Base-by-base conservation (phyloP, 441 rosid species). In the Gossypium schwendimanii region DNA sequence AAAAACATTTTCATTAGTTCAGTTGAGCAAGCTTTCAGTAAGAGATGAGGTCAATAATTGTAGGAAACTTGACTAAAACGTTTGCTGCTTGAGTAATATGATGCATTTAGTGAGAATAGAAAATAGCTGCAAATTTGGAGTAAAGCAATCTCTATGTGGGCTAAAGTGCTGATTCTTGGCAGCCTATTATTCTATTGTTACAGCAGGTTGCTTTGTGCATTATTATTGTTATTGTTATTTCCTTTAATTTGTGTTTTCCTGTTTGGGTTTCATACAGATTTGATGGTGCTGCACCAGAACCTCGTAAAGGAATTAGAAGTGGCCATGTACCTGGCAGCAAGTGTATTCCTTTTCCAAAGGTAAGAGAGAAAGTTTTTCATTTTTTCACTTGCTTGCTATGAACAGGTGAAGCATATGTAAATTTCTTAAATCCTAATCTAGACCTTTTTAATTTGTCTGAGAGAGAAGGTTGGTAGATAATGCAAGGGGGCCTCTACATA, bases 251-350 rank as follows among this genome's bases (percentile, higher is more conserved):
- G 65, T 45, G 9, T 9, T 67, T 49, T 26, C 24, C 23, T 49
- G 31, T 63, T 52, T 64, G 36, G 47, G 17, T 20, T 54, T 79
- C 17, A 74, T 78, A 76, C 87, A 86, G 94, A 85, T 93, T 93
- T 83, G 92, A 91, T 44, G 98, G 97, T 54, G 66, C 84, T 77
- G 96, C 87, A 31, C 89, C 92, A 6, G 98, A 93, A 77, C 97
- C 94, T 31, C 91, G 96, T 41, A 93, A 93, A 79, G 98, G 96
- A 71, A 81, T 91, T 71, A 88, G 87, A 73, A 87, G 98, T 61
- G 97, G 98, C 70, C 98, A 93, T 82, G 86, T 94, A 33, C 98
- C 98, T 67, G 91, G 90, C 59, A 91, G 98, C 92, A 90, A 88
- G 80, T 94, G 96, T 79, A 77, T 90, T 77, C 94, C 98, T 73